Base-by-base conservation (phyloP, 257 asterid species). In the Capsicum baccatum region DNA sequence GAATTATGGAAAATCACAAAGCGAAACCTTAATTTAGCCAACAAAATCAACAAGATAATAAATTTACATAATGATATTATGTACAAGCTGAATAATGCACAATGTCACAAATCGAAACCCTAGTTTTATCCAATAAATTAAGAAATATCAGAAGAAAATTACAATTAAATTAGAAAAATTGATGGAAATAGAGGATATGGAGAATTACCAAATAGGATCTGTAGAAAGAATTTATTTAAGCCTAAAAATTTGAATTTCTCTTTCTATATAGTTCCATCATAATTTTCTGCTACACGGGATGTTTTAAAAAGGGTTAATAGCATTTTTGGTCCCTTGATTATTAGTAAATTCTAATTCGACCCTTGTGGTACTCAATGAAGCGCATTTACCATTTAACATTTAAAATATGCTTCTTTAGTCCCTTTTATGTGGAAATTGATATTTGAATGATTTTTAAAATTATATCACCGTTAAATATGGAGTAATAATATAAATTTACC, bases 121-220 rank as follows among this genome's bases (percentile, higher is more conserved):
- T 39, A 68, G 6, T 17, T 70, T 16, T 70, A 21, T 17, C 79
- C 3, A 68, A 39, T 39, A 19, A 48, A 73, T 33, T 26, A 76
- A 52, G 63, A 52, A 76, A 13, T 52, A 12, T 14, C n/a, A 52
- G 10, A 52, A 76, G 60, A 76, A 76, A 76, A 12, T 48, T 52
- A 52, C 26, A 52, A 76, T 15, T 76, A 13, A 76, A 52, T 13
- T 26, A 14, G 60, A 26, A 6, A 76, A 76, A 76, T 4, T 76
- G 47, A 76, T 76, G 5, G 63, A 52, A 52, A 74, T 12, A 74
- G 81, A 52, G 44, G 63, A 26, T 14, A 52, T 76, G 5, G 63
- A 76, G 26, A 7, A 76, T 76, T 52, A 76, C 81, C 63, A 52
- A 76, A 21, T 9, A 12, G 16, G 81, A 74, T 74, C 44, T 26